Evolutionary conservation across 208 protist genomes (phyloP).

Genomic region (Tritrichomonas foetus): DNA sequence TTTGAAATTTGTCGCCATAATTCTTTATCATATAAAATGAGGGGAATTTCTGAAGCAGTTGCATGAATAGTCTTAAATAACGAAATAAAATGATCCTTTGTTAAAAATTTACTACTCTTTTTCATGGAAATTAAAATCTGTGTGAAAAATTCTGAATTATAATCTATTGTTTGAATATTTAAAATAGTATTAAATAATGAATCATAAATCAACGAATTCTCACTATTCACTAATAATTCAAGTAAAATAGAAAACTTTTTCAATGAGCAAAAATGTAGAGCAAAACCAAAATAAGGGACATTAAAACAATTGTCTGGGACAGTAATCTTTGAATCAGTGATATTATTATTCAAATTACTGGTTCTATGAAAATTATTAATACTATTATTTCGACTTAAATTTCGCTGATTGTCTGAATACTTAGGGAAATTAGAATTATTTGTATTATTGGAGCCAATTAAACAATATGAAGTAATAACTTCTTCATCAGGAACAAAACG

Average conservation of each 20-base stretch:
- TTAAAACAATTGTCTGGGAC: background rate
- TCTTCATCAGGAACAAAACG: background rate
- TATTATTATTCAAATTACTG: too few species aligned
- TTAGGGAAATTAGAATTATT: background rate
- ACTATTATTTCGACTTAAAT: too few species aligned
- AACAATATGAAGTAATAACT: background rate
- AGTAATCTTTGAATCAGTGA: background rate
- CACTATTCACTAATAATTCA: background rate
- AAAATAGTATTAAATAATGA: background rate
- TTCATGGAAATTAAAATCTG: background rate
- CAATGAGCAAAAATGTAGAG: background rate
- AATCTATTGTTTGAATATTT: background rate
- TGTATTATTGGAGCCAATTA: background rate
- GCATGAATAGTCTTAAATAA: too few species aligned
- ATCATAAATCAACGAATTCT: background rate
- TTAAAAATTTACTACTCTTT: background rate
- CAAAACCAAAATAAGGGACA: slow-evolving; percentile 2
- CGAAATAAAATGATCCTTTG: background rate
- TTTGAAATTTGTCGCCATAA: background rate
- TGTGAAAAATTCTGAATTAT: background rate
- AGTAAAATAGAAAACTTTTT: background rate
- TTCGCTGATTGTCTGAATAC: too few species aligned
- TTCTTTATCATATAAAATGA: background rate
- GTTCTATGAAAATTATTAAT: too few species aligned
- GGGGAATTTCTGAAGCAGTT: too few species aligned